A percentile compares a stretch with the other conserved stretches of the same genome.
Evolutionary conservation across 108 stramenopile genomes (phyloP).

Genomic region (Skeletonema grethae): DNA sequence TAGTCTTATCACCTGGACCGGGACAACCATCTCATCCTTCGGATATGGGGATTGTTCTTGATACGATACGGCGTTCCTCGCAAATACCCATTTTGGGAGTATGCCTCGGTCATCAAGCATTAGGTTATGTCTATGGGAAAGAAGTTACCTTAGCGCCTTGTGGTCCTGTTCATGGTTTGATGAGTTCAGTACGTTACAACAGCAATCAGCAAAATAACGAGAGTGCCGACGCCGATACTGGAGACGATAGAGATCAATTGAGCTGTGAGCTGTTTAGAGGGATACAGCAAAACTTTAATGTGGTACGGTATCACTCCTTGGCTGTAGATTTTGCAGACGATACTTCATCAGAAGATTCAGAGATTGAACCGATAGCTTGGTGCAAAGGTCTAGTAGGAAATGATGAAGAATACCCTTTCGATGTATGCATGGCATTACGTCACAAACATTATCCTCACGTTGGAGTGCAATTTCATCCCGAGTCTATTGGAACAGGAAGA

Average conservation of each 20-base stretch:
- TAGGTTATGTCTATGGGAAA: slow-evolving; percentile 74
- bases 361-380: slow-evolving; percentile 54
- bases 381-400: slow-evolving; percentile 23
- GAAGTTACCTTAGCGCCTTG: slow-evolving; percentile 53
- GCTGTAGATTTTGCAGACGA: slow-evolving; percentile 55
- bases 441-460: slow-evolving; percentile 81
- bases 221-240: background rate
- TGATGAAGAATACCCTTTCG: background rate
- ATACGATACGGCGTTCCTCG: slow-evolving; percentile 53
- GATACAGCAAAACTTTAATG: slow-evolving; percentile 54
- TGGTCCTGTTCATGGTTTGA: slow-evolving; percentile 90
- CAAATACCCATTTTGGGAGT: slow-evolving; percentile 88
- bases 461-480: slow-evolving; percentile 97
- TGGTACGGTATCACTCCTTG: slow-evolving; percentile 95
- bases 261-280: slow-evolving; percentile 42
- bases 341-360: slow-evolving; percentile 9
- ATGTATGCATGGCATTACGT: slow-evolving; percentile 79
- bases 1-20: slow-evolving; percentile 89
- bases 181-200: slow-evolving; percentile 53
- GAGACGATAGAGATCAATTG: background rate
- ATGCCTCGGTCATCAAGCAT: slow-evolving; percentile 93
- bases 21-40: slow-evolving; percentile 64
- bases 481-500: slow-evolving; percentile 83
- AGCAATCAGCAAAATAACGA: slow-evolving; percentile 1
- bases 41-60: slow-evolving; percentile 79